A percentile compares a stretch with the other conserved stretches of the same genome.
phyloP scores from a whole-genome alignment of 2,329 filamentous ascomycete species.

The Cladosporium sp. region DNA sequence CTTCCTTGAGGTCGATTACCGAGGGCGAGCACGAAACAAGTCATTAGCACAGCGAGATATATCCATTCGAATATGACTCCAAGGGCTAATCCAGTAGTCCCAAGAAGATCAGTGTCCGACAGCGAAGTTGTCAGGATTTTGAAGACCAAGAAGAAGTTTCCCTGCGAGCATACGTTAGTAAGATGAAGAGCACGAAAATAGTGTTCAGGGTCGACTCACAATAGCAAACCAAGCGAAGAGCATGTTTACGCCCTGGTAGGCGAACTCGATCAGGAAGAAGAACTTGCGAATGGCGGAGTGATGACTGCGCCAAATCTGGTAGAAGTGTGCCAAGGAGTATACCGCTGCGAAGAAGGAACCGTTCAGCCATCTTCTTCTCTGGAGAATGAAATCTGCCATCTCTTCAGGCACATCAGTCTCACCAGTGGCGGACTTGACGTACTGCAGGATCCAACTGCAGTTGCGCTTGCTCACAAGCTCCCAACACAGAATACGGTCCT shows the following conservation, averaged over 20 bases:
- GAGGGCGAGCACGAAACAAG: constrained; percentile 91
- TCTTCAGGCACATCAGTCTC: constrained; percentile 96
- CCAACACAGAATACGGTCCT: constrained; percentile 98
- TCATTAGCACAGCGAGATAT: constrained; percentile 86
- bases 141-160: constrained; percentile 99
- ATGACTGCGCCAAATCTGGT: constrained; percentile 91
- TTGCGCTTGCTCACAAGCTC: constrained; percentile 97
- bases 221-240: constrained; percentile 98
- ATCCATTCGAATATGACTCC: constrained; percentile 94
- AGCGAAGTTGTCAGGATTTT: constrained; percentile 91
- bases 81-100: constrained; percentile 74
- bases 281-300: constrained; percentile 85
- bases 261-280: constrained; percentile 87
- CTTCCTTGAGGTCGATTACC: constrained; percentile 94
- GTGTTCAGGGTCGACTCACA: constrained; percentile 43
- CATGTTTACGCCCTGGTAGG: constrained; percentile 95
- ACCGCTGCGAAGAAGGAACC: constrained; percentile 97
- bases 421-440: constrained; percentile 95
- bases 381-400: constrained; percentile 91
- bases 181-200: neutral
- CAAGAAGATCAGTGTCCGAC: constrained; percentile 67
- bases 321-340: constrained; percentile 92
- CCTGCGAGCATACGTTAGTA: constrained; percentile 39
- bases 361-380: constrained; percentile 95
- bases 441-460: constrained; percentile 95